A percentile compares a stretch with the other conserved stretches of the same genome.
These are phyloP conservation scores for Silene latifolia DNA, from an alignment of 148 eudicot genomes.

Conservation along the genomic window DNA sequence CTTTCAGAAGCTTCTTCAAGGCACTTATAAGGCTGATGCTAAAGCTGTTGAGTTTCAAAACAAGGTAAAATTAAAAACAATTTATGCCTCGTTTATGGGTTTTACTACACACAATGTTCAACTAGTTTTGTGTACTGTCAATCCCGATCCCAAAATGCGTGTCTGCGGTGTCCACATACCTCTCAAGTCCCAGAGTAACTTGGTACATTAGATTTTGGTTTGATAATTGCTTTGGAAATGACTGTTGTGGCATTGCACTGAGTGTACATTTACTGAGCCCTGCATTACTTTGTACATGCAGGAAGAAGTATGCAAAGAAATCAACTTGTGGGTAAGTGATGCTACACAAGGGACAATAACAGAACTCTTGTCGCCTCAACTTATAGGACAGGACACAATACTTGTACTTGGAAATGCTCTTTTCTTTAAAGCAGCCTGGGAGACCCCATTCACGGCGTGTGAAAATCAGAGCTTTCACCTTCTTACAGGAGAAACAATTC, in stretches of 20 bases:
- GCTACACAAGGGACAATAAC: conserved; percentile 14
- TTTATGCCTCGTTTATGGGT: not conserved
- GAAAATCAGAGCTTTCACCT: conserved; percentile 2
- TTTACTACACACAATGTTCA: too few relatives aligned
- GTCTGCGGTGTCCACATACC: too few relatives aligned
- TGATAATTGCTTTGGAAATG: not conserved
- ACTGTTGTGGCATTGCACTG: not conserved
- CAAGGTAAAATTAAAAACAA: conserved; percentile 10
- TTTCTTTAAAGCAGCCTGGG: conserved; percentile 17
- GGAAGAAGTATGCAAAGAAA: conserved; percentile 15
- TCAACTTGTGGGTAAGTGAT: conserved; percentile 18
- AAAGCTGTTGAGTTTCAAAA: conserved; percentile 21
- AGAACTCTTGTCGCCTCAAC: conserved; percentile 4
- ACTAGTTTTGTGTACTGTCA: too few relatives aligned
- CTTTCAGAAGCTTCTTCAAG: conserved; percentile 17
- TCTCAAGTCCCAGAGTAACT: not conserved
- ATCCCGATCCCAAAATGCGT: too few relatives aligned
- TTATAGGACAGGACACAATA: not conserved
- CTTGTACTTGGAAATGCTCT: conserved; percentile 24
- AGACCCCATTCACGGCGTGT: not conserved
- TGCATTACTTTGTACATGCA: not conserved
- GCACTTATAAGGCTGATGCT: conserved; percentile 20
- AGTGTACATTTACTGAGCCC: not conserved
- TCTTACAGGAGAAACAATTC: conserved; percentile 2
- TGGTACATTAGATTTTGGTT: not conserved